Evolutionary conservation across 805 yeast species (phyloP).

Genomic region (Yarrowia bubula): DNA sequence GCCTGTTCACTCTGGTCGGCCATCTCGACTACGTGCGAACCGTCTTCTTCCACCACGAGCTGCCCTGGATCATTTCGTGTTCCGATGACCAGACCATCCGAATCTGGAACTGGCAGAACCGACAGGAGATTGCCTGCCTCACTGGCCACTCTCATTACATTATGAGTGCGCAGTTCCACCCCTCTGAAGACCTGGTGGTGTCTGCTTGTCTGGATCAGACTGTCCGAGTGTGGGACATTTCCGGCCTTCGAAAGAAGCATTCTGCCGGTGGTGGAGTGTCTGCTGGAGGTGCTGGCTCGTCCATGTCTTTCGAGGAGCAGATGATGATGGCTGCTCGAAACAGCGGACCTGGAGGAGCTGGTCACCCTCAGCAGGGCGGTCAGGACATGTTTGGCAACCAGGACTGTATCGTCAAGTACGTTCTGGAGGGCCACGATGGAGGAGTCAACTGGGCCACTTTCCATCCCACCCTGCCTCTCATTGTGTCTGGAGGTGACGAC

Average conservation of each 20-base stretch:
- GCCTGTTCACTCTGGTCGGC: conserved; percentile 86
- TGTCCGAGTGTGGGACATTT: conserved; percentile 98
- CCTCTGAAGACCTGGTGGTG: conserved; percentile 88
- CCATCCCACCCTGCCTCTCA: conserved; percentile 93
- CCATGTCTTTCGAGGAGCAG: conserved; percentile 44
- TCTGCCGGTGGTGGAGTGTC: conserved; percentile 52
- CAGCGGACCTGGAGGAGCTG: conserved; percentile 43
- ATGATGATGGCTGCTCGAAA: conserved; percentile 43
- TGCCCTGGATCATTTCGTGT: conserved; percentile 95
- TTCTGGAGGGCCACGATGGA: conserved; percentile 95
- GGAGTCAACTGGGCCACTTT: conserved; percentile 99
- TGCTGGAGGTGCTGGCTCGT: conserved; percentile 23
- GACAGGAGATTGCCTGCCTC: conserved; percentile 93
- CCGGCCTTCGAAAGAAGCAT: conserved; percentile 91
- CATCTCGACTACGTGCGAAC: conserved; percentile 95
- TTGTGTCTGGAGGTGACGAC: conserved; percentile 95
- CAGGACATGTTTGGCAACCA: conserved; percentile 94
- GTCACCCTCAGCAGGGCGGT: conserved; percentile 41
- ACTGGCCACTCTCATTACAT: conserved; percentile 99
- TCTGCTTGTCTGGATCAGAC: conserved; percentile 96
- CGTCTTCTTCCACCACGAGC: conserved; percentile 88
- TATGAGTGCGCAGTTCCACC: conserved; percentile 97
- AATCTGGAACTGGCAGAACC: conserved; percentile 99
- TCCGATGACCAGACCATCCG: conserved; percentile 98
- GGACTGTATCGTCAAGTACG: conserved; percentile 92